These are phyloP conservation scores for Sechiopsis laciniata DNA, from an alignment of 306 rosid genomes.

Conservation along the genomic window DNA sequence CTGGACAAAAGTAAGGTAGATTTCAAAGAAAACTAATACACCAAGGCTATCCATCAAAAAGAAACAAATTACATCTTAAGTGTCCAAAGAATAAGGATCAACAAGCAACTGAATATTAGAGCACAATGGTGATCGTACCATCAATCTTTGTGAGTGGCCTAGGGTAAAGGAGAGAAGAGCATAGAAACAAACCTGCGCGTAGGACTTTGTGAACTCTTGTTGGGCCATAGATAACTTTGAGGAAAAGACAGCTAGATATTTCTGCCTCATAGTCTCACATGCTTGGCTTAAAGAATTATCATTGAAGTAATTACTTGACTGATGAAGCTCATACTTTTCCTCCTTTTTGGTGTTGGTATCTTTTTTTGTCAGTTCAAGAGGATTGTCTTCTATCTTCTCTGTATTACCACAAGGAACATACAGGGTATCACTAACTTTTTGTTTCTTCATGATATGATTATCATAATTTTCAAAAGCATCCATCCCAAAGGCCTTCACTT, in stretches of 20 bases:
- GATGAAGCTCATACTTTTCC: slow-evolving; percentile 26
- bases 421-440: slow-evolving; percentile 39
- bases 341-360: slow-evolving; percentile 28
- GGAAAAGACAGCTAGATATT: slow-evolving; percentile 63
- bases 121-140: slow-evolving; percentile 12
- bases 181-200: slow-evolving; percentile 52
- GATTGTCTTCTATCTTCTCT: slow-evolving; percentile 30
- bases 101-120: not conserved
- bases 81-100: not conserved
- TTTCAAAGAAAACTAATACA: not conserved
- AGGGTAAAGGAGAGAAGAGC: slow-evolving; percentile 14
- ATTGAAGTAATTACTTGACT: slow-evolving; percentile 28
- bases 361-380: slow-evolving; percentile 31
- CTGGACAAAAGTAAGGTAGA: not conserved
- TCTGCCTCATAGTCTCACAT: slow-evolving; percentile 59
- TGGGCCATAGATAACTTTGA: slow-evolving; percentile 62
- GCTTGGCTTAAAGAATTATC: slow-evolving; percentile 40
- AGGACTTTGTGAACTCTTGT: slow-evolving; percentile 63
- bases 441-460: slow-evolving; percentile 54
- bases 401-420: slow-evolving; percentile 31
- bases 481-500: slow-evolving; percentile 29
- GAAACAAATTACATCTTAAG: not conserved
- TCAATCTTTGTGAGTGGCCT: slow-evolving; percentile 5
- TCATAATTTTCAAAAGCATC: slow-evolving; percentile 38
- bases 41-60: not conserved